Evolutionary conservation across 768 basidiomycete genomes (phyloP), one percentile per base, ranked within the genome.

Genomic region (Pleurotus platypus): DNA sequence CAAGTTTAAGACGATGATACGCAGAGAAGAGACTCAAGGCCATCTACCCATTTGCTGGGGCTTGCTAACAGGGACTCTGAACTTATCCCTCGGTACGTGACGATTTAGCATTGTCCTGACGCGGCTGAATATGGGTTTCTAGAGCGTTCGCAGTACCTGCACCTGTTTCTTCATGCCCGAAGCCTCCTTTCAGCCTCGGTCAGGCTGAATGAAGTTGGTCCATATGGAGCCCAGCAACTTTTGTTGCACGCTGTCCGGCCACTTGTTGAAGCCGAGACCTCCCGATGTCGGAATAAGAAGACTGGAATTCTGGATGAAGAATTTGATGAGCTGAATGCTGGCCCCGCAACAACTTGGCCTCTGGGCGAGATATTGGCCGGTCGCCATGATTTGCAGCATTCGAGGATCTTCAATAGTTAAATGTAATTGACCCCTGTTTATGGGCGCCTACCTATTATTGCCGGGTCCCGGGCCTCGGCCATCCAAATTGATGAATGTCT

Each of bases 41-140:
- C 96, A 99, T 72, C 78, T 97, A 43, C 92, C 94, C 0, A 74
- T 92, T 13, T 96, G 92, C 69, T 99, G 94, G 89, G 97, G 91
- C 2, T 77, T 91, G 1, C 71, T 99, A 53, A 89, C 89, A 1
- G 87, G 84, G 18, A 85, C 87, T 1, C 78, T 98, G 12, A 87
- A 84, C 5, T 70, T 94, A 38, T 79, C 84, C 8, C 69, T 89
- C 60, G 87, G 95, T 94, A 63, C 53, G 67, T 60, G 37, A 48
- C 53, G 12, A 35, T 35, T 35, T 35, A 9, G 11, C 37, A 49
- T 59, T 50, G 30, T 8, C 35, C 49, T 35, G 24, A 2, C 18
- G 58, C 57, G 8, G 5, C 39, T 16, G 38, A 16, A 42, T 26
- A 49, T 22, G 43, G 53, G 55, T 58, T 54, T 22, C 18, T 53